These are phyloP conservation scores for Phaeodactylum tricornutum DNA, from an alignment of 108 stramenopile species.

Conservation along the genomic window DNA sequence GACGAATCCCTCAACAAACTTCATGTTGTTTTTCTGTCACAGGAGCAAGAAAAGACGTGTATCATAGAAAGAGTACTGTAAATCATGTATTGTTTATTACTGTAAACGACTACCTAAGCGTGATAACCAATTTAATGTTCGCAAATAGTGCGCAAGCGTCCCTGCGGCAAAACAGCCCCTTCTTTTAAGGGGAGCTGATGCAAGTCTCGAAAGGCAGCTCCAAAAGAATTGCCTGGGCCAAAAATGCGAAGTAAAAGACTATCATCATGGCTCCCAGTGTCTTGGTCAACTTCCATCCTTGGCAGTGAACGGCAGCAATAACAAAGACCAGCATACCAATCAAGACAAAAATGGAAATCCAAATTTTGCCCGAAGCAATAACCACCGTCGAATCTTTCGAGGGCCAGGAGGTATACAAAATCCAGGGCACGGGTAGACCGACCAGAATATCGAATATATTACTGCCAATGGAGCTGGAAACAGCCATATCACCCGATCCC, in stretches of 20 bases:
- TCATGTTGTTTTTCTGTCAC: too few relatives aligned
- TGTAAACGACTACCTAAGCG: too few relatives aligned
- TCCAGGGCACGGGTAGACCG: constrained; percentile 74
- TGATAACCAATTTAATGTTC: too few relatives aligned
- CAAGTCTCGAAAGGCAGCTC: constrained; percentile 29
- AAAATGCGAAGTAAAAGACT: constrained; percentile 57
- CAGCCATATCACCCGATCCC: constrained; percentile 84
- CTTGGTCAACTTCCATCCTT: constrained; percentile 79
- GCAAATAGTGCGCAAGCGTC: too few relatives aligned
- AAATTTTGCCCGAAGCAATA: constrained; percentile 40
- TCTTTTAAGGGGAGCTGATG: too few relatives aligned
- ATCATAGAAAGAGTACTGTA: too few relatives aligned
- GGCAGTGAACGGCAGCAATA: constrained; percentile 53
- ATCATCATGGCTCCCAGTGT: constrained; percentile 61
- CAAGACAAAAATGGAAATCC: constrained; percentile 49
- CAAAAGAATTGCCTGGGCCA: constrained; percentile 44
- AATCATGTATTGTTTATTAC: too few relatives aligned
- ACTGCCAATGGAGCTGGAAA: constrained; percentile 69
- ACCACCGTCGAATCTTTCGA: constrained; percentile 17
- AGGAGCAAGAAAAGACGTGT: too few relatives aligned
- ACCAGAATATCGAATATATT: constrained; percentile 82
- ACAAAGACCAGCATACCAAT: constrained; percentile 63
- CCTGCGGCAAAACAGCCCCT: too few relatives aligned
- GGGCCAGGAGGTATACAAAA: constrained; percentile 38
- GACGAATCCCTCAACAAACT: too few relatives aligned